Base-by-base conservation (phyloP, 2,329 filamentous ascomycete species). In the Stachybotrys elegans region DNA sequence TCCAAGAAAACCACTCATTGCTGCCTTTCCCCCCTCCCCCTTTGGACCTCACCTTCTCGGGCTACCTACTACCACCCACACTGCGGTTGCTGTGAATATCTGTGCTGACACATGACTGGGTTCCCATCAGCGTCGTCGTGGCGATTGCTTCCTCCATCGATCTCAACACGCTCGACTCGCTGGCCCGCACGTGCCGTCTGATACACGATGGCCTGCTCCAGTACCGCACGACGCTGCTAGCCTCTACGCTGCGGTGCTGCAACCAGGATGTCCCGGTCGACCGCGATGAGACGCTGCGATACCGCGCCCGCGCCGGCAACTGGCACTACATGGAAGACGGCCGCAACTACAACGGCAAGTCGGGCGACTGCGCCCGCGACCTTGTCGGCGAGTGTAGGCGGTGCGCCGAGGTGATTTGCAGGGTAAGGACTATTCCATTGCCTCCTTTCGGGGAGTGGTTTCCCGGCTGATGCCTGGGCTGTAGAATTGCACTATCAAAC, bases 401-500 rank as follows among this genome's bases (percentile, higher is more conserved):
- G 49, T 97, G 92, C 62, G 78, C 77, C 31, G 81, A 70, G 22
- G 75, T 90, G 21, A 81, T 95, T 44, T 97, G 92, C 65, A 79
- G 92, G 67, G 90, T 94, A 76, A 62, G 79, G 65, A 22, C 38
- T 12, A 39, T 14, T 35, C 43, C 34, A 32, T 27, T 39, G 16
- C 17, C 4, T 13, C 36, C 23, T 43, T 23, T 32, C 27, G 9
- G 43, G n/a, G n/a, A n/a, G n/a, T n/a, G n/a, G 29, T 6, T 17
- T 43, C 50, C 48, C 25, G 48, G 55, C 32, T 51, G 7, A n/a
- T 27, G 23, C n/a, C 31, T 16, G 22, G 27, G 19, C 6, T 37
- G 42, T 62, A 95, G 89, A 97, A 97, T 55, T 97, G 92, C 65
- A 84, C 84, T 6, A 85, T 88, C 57, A 95, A 96, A 65, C 82